Percentiles rank a stretch among this genome's conserved stretches.
Conservation (phyloP, 2,329 filamentous ascomycete species). For the Sporothrix dimorphospora region DNA sequence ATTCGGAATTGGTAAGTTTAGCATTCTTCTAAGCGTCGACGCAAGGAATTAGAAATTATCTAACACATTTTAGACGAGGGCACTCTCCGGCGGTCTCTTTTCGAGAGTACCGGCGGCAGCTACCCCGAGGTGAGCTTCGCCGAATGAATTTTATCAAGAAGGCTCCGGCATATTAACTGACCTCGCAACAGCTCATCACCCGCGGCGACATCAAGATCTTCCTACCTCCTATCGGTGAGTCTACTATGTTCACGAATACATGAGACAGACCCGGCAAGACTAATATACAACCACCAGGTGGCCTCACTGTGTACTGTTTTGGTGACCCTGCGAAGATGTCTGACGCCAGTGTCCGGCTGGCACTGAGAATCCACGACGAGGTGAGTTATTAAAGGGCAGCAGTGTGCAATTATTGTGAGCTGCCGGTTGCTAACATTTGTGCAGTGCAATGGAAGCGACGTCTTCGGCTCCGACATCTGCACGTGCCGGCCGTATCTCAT, state of each 20-base stretch:
- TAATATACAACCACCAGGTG: constrained; percentile 53
- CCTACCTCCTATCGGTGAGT: constrained; percentile 81
- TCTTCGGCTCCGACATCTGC: constrained; percentile 97
- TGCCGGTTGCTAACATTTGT: neutral
- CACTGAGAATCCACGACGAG: constrained; percentile 78
- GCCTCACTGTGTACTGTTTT: constrained; percentile 95
- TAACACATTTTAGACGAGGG: constrained; percentile 69
- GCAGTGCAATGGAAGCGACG: constrained; percentile 89
- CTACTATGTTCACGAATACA: neutral
- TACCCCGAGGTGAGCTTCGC: constrained; percentile 72
- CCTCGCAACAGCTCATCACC: constrained; percentile 70
- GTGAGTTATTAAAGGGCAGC: constrained; percentile 41
- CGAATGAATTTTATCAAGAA: neutral
- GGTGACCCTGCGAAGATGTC: constrained; percentile 94
- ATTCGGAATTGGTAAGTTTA: constrained; percentile 75
- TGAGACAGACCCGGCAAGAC: constrained; percentile 3
- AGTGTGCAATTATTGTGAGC: neutral
- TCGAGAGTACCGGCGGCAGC: constrained; percentile 93
- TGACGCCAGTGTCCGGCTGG: constrained; percentile 77
- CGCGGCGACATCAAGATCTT: constrained; percentile 94
- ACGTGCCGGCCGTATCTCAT: constrained; percentile 95
- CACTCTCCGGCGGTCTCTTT: constrained; percentile 80
- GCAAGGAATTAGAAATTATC: too few species aligned
- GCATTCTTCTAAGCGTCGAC: too few species aligned
- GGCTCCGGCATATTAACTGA: neutral